These are phyloP conservation scores for Cyclotella choctawhatcheeana DNA, from an alignment of 108 stramenopile genomes.

Conservation along the genomic window DNA sequence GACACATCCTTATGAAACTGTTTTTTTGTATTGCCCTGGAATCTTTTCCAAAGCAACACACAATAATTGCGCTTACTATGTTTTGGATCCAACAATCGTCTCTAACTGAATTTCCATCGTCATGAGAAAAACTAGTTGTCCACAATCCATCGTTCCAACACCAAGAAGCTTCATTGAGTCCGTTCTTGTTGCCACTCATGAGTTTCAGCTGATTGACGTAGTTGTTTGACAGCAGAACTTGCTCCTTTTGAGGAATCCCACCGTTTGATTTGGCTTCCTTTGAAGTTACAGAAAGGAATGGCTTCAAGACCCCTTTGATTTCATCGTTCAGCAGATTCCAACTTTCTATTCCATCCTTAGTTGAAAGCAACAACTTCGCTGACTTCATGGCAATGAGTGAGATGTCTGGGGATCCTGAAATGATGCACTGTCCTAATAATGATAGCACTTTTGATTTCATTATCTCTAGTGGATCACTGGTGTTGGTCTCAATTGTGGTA, in stretches of 20 bases:
- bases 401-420: conserved; percentile 46
- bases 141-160: conserved; percentile 75
- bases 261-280: not conserved
- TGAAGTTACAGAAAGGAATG: conserved; percentile 10
- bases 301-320: conserved; percentile 27
- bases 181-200: conserved; percentile 7
- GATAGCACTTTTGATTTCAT: conserved; percentile 43
- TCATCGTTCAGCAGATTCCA: conserved; percentile 40
- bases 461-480: conserved; percentile 26
- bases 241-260: conserved; percentile 12
- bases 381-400: conserved; percentile 64
- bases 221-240: conserved; percentile 27
- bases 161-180: conserved; percentile 46
- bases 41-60: conserved; percentile 56
- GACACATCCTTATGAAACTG: conserved; percentile 61
- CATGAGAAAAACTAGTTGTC: too few species aligned
- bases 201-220: conserved; percentile 33
- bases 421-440: conserved; percentile 44
- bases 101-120: not conserved
- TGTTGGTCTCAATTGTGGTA: not conserved
- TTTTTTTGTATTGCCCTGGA: conserved; percentile 25
- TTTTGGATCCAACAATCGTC: conserved; percentile 72
- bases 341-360: conserved; percentile 45
- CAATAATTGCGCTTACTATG: conserved; percentile 65
- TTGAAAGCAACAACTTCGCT: conserved; percentile 54